Percentiles rank a stretch among this genome's conserved stretches.
These are phyloP conservation scores for Aspergillus japonicus DNA, from an alignment of 2,329 filamentous ascomycete species.

Conservation along the genomic window DNA sequence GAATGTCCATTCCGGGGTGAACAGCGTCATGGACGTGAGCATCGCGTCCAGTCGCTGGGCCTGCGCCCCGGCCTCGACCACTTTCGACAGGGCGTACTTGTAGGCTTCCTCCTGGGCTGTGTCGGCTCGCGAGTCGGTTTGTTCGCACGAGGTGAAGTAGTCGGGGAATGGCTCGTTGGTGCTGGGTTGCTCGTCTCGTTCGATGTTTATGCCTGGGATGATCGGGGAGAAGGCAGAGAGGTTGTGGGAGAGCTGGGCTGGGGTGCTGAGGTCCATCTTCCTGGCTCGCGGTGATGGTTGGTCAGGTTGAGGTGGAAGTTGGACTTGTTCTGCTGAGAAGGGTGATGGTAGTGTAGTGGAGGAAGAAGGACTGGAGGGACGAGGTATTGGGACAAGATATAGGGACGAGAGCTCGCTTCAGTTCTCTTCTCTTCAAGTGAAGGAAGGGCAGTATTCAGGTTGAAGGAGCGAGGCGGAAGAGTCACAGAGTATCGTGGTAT, in stretches of 20 bases:
- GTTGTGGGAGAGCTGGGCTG: background rate
- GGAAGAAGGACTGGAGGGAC: no score
- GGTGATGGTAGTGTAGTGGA: no score
- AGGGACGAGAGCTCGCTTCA: no score
- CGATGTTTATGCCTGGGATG: background rate
- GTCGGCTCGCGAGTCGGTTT: slow-evolving; percentile 4
- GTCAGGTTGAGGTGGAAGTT: background rate
- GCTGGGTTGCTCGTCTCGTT: background rate
- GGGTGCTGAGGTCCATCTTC: background rate
- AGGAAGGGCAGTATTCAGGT: background rate
- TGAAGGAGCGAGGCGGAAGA: background rate
- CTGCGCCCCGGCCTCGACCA: slow-evolving; percentile 22
- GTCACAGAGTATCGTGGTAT: background rate
- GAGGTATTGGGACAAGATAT: no score
- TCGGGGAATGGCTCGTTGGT: slow-evolving; percentile 29
- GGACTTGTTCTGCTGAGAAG: no score
- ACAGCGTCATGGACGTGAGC: slow-evolving; percentile 7
- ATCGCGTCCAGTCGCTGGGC: slow-evolving; percentile 15
- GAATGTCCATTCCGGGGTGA: background rate
- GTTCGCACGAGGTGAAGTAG: slow-evolving; percentile 23
- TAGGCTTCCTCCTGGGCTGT: slow-evolving; percentile 22
- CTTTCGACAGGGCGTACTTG: slow-evolving; percentile 23
- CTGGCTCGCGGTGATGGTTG: background rate
- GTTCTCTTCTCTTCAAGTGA: background rate
- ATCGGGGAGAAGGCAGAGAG: background rate